Conservation (phyloP, 2,329 filamentous ascomycete genomes). For the Nigrospora oryzae region DNA sequence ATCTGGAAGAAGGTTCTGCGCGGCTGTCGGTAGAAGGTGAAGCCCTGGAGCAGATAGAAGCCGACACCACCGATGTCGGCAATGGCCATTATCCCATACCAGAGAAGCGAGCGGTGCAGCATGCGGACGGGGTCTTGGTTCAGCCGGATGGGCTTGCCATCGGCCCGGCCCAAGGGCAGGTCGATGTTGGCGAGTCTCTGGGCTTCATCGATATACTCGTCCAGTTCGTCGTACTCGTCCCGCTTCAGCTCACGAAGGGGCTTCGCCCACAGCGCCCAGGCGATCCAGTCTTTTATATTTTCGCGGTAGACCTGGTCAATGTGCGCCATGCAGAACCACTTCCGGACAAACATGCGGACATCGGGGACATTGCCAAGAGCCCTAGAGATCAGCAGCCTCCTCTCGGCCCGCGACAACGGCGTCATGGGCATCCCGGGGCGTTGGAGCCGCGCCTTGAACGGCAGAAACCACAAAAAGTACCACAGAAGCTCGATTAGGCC, state of each 20-base stretch:
- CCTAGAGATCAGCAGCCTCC: slow-evolving; percentile 4
- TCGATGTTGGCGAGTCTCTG: slow-evolving; percentile 1
- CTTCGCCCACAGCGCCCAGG: slow-evolving; percentile 9
- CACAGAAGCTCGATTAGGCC: slow-evolving; percentile 11
- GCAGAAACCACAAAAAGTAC: slow-evolving; percentile 10
- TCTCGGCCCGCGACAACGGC: slow-evolving; percentile 3
- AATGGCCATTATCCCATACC: slow-evolving; percentile 6
- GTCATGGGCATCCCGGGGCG: slow-evolving; percentile 1
- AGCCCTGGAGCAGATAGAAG: slow-evolving; percentile 5
- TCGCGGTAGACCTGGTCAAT: slow-evolving; percentile 10
- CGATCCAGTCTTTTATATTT: slow-evolving; percentile 11
- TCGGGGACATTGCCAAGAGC: slow-evolving; percentile 6
- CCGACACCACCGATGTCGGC: slow-evolving; percentile 3
- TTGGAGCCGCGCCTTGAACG: slow-evolving; percentile 7
- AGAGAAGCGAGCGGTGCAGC: slow-evolving; percentile 5
- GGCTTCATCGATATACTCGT: slow-evolving; percentile 6
- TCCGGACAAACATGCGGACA: slow-evolving; percentile 6
- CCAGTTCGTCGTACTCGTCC: slow-evolving; percentile 8
- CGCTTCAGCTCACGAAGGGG: slow-evolving; percentile 1
- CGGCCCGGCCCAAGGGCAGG: slow-evolving; percentile 6
- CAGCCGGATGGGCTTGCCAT: slow-evolving; percentile 7
- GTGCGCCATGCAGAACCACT: slow-evolving; percentile 8
- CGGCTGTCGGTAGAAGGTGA: slow-evolving; percentile 10
- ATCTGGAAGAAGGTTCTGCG: slow-evolving; percentile 9
- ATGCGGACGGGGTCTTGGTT: slow-evolving; percentile 10